Conservation (phyloP, 306 rosid genomes). For the Abrus precatorius region DNA sequence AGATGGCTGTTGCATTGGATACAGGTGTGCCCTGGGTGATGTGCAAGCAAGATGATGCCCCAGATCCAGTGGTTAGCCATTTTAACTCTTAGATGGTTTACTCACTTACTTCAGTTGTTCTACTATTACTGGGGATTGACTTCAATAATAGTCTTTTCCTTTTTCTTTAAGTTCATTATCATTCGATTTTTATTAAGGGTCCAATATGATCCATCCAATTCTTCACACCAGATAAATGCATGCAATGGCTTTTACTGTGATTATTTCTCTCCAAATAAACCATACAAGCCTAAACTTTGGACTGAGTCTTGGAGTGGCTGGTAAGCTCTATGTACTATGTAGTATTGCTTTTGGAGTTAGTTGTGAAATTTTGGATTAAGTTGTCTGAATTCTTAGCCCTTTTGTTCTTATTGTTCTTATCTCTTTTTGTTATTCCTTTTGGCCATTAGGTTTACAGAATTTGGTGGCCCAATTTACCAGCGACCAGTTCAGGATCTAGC, state of each 20-base stretch:
- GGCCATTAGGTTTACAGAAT: slow-evolving; percentile 81
- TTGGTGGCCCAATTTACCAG: slow-evolving; percentile 78
- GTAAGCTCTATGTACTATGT: slow-evolving; percentile 54
- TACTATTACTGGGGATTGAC: background rate
- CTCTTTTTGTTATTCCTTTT: slow-evolving; percentile 11
- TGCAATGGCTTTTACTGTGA: slow-evolving; percentile 97
- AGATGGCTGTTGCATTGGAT: slow-evolving; percentile 84
- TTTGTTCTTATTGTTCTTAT: background rate
- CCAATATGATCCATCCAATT: slow-evolving; percentile 30
- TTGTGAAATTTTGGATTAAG: slow-evolving; percentile 13
- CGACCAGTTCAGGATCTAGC: slow-evolving; percentile 97
- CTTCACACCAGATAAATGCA: slow-evolving; percentile 75
- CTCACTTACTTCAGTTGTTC: slow-evolving; percentile 22
- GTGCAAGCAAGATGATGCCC: slow-evolving; percentile 99
- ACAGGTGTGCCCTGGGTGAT: slow-evolving; percentile 99
- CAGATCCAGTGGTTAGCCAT: slow-evolving; percentile 84
- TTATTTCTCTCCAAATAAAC: slow-evolving; percentile 87
- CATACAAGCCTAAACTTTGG: slow-evolving; percentile 92
- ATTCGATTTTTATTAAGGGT: slow-evolving; percentile 5
- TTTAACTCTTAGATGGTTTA: slow-evolving; percentile 25
- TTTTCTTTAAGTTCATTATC: slow-evolving; percentile 26
- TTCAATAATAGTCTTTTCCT: slow-evolving; percentile 16
- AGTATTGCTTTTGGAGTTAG: slow-evolving; percentile 10
- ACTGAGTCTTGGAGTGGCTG: slow-evolving; percentile 99
- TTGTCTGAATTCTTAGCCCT: slow-evolving; percentile 36